Conservation (phyloP, 805 yeast species). For the Ogataea henricii region DNA sequence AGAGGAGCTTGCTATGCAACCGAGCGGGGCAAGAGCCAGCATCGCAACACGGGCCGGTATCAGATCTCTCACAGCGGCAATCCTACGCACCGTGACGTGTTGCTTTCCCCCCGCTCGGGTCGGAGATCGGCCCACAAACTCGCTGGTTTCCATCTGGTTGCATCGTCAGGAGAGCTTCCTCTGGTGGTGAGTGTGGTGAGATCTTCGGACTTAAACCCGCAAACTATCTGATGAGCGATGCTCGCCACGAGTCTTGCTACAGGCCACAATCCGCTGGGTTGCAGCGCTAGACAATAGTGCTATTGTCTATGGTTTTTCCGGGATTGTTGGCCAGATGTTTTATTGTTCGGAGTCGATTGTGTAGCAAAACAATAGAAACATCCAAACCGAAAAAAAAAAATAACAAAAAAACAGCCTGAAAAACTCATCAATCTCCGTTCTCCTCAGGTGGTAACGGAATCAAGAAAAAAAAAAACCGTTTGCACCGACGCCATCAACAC, state of each 20-base stretch:
- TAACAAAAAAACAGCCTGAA: constrained; percentile 5
- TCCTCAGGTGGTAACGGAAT: not conserved
- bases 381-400: not conserved
- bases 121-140: no score
- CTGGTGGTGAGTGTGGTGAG: not conserved
- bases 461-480: not conserved
- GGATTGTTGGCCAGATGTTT: not conserved
- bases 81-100: no score
- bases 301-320: constrained; percentile 3
- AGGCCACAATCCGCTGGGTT: not conserved
- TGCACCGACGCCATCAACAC: not conserved
- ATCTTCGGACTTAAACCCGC: constrained; percentile 6
- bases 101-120: no score
- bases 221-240: not conserved
- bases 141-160: no score
- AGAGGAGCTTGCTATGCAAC: constrained; percentile 2
- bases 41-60: no score
- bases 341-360: constrained; percentile 4
- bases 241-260: not conserved
- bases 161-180: no score
- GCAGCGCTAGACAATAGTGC: not conserved
- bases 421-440: constrained; percentile 6
- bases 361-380: constrained; percentile 2
- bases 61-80: no score
- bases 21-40: constrained; percentile 4